These are phyloP conservation scores for Pogostemon cablin DNA, from an alignment of 257 asterid species.

Conservation along the genomic window DNA sequence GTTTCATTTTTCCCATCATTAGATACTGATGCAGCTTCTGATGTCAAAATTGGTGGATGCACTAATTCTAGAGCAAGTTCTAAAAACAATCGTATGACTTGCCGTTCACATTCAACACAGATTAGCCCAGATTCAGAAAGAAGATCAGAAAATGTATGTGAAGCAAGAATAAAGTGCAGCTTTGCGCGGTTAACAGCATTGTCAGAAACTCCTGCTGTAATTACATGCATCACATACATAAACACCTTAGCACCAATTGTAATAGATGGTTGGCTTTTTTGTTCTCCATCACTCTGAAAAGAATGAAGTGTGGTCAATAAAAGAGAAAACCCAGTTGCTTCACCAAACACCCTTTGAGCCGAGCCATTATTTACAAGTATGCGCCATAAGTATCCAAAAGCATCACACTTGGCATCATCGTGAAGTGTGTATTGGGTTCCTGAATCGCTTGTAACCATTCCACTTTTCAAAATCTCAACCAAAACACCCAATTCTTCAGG, in stretches of 20 bases:
- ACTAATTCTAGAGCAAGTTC: slow-evolving; percentile 93
- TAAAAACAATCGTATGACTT: slow-evolving; percentile 82
- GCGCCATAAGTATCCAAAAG: slow-evolving; percentile 94
- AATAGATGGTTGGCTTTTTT: slow-evolving; percentile 45
- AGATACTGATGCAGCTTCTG: slow-evolving; percentile 57
- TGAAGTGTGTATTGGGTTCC: slow-evolving; percentile 83
- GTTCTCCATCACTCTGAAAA: slow-evolving; percentile 71
- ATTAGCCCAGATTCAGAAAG: slow-evolving; percentile 83
- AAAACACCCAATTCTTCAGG: slow-evolving; percentile 90
- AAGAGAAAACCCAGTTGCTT: slow-evolving; percentile 96
- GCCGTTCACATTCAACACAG: slow-evolving; percentile 89
- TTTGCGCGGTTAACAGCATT: slow-evolving; percentile 80
- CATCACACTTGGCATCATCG: slow-evolving; percentile 89
- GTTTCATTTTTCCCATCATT: slow-evolving; percentile 53
- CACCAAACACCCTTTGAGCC: slow-evolving; percentile 98
- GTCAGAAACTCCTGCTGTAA: slow-evolving; percentile 85
- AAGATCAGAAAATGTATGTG: slow-evolving; percentile 89
- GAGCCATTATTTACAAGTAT: slow-evolving; percentile 74
- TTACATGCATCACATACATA: slow-evolving; percentile 81
- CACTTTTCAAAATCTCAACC: slow-evolving; percentile 91
- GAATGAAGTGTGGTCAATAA: slow-evolving; percentile 84
- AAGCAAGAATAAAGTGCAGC: slow-evolving; percentile 65
- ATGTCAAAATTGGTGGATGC: slow-evolving; percentile 76
- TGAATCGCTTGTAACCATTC: slow-evolving; percentile 83
- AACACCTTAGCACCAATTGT: slow-evolving; percentile 60